Conservation (phyloP, 2,329 filamentous ascomycete species). For the Geoglossum cookeanum region DNA sequence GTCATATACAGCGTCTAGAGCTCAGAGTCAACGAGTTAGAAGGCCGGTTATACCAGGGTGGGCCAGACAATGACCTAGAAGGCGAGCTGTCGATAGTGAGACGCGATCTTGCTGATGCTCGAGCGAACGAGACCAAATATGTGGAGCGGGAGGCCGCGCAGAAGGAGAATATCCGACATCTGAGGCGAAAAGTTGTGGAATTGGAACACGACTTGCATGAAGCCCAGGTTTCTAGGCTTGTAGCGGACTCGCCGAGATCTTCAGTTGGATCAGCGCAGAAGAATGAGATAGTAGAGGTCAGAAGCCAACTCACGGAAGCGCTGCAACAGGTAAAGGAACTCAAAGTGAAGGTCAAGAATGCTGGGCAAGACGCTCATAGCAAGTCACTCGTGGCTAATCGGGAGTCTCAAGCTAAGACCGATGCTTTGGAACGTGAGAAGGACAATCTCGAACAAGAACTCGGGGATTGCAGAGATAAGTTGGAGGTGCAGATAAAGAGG, state of each 20-base stretch:
- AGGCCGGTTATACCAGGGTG: constrained; percentile 14
- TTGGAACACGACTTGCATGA: constrained; percentile 51
- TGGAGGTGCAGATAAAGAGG: constrained; percentile 5
- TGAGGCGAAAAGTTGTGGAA: constrained; percentile 45
- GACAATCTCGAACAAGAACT: constrained; percentile 24
- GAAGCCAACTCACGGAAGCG: constrained; percentile 39
- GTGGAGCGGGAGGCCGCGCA: constrained; percentile 45
- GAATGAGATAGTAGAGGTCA: constrained; percentile 38
- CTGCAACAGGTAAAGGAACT: constrained; percentile 41
- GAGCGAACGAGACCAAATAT: constrained; percentile 46
- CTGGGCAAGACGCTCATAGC: constrained; percentile 33
- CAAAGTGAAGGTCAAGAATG: constrained; percentile 28
- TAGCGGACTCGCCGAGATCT: constrained; percentile 24
- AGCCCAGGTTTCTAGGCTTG: constrained; percentile 27
- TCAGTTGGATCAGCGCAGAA: constrained; percentile 34
- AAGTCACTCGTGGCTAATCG: constrained; percentile 15
- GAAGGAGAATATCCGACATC: constrained; percentile 40
- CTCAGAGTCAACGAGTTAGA: constrained; percentile 30
- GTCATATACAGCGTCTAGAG: constrained; percentile 47
- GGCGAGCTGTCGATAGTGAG: constrained; percentile 41
- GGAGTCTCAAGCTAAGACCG: constrained; percentile 1
- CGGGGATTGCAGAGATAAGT: constrained; percentile 5
- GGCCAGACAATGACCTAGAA: constrained; percentile 22
- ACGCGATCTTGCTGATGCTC: constrained; percentile 41
- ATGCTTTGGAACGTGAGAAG: not conserved